Base-by-base conservation (phyloP, 768 basidiomycete genomes). In the Suillus ampliporus region DNA sequence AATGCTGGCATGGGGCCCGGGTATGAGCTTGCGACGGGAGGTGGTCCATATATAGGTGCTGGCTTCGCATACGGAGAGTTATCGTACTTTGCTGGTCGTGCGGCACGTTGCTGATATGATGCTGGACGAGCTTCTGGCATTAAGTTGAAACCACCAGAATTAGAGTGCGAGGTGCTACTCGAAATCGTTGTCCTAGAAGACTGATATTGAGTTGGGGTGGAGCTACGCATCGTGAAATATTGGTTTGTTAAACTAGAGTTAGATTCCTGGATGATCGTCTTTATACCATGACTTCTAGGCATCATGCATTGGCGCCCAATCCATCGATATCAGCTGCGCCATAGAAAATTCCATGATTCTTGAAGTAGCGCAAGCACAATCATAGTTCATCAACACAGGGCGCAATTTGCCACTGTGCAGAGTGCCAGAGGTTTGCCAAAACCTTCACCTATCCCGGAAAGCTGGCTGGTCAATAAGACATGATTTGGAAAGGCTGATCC, bases 311-410 rank as follows among this genome's bases (percentile, higher is more conserved):
- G 38, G 38, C 38, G 54, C 54, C 23, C 38, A 56, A 56, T 56
- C 54, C 37, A 56, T 56, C 54, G 54, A 56, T 56, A 56, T 56
- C 37, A 56, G 23, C 11, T 26, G 54, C 10, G 23, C 23, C 21
- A 56, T 40, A 40, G 37, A 56, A 56, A 56, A 13, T 38, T 56
- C 37, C 15, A 7, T 51, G 31, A 51, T 38, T 38, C 54, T 56
- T 40, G 54, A 19, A 11, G 37, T 8, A 6, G 37, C 23, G 10
- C 15, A 38, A 40, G 37, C 38, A 38, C 54, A 26, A 56, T 11
- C 26, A 56, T 56, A 56, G 54, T 26, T 13, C 37, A 40, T 56
- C 38, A 19, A 40, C 23, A 40, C 50, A 40, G 23, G 54, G 38
- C 54, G 17, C 54, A 26, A 28, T 26, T 31, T 51, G 26, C 26